Conservation (phyloP, 805 yeast genomes). For the Danielia reshetovae region DNA sequence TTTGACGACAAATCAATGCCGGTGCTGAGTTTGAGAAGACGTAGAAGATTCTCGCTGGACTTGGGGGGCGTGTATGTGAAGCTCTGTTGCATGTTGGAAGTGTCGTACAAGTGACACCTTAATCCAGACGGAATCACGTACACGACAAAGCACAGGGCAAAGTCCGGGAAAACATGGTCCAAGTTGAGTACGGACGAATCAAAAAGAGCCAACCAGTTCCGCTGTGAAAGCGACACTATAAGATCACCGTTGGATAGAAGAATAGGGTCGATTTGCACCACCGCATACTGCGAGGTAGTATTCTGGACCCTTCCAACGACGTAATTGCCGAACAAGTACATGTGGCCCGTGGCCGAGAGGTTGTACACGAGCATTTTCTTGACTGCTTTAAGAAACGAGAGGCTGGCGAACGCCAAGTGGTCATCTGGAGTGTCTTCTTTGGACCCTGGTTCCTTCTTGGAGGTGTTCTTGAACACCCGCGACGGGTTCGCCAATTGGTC, state of each 20-base stretch:
- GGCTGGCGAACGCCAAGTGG: constrained; percentile 29
- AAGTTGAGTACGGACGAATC: constrained; percentile 19
- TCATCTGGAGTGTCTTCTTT: constrained; percentile 17
- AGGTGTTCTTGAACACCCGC: constrained; percentile 12
- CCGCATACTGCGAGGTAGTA: constrained; percentile 15
- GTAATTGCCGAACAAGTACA: constrained; percentile 38
- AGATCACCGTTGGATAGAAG: constrained; percentile 37
- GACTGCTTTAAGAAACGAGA: constrained; percentile 37
- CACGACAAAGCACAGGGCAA: constrained; percentile 27
- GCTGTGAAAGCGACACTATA: constrained; percentile 26
- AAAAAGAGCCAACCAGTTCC: constrained; percentile 23
- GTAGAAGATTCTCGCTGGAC: constrained; percentile 24
- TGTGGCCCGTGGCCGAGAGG: constrained; percentile 22
- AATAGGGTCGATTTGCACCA: constrained; percentile 35
- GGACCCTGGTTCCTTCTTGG: constrained; percentile 7
- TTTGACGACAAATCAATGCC: constrained; percentile 21
- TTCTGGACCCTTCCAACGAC: constrained; percentile 9
- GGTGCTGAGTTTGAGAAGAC: constrained; percentile 32
- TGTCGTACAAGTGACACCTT: constrained; percentile 39
- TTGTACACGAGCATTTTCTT: constrained; percentile 35
- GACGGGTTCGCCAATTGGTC: constrained; percentile 30
- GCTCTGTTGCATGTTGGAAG: constrained; percentile 17
- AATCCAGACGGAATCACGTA: constrained; percentile 41
- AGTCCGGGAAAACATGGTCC: constrained; percentile 9
- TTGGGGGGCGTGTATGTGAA: constrained; percentile 24